These are phyloP conservation scores for Saprolegnia parasitica DNA, from an alignment of 352 stramenopile species.

Conservation along the genomic window DNA sequence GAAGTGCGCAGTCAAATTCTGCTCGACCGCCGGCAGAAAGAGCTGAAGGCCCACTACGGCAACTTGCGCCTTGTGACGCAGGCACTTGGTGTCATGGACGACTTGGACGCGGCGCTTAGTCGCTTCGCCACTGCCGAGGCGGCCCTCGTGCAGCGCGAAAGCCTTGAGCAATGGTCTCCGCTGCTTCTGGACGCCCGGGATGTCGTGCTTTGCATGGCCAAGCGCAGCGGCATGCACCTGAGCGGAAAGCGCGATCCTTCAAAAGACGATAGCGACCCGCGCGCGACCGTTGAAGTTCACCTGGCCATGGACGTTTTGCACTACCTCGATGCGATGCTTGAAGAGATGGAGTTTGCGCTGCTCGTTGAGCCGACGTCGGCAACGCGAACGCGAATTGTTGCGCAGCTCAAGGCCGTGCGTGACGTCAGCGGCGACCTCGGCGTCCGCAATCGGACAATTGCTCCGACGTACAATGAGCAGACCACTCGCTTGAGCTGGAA, in stretches of 20 bases:
- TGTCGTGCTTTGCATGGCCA: conserved; percentile 43
- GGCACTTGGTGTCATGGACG: conserved; percentile 55
- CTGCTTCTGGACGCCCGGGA: conserved; percentile 42
- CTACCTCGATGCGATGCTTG: conserved; percentile 35
- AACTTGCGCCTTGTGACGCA: conserved; percentile 46
- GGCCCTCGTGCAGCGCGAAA: background rate
- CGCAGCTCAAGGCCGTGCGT: background rate
- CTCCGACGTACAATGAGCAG: background rate
- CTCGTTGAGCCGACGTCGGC: conserved; percentile 21
- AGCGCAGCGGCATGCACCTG: conserved; percentile 58
- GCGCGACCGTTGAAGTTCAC: conserved; percentile 42
- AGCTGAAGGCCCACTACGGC: conserved; percentile 61
- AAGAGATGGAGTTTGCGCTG: conserved; percentile 35
- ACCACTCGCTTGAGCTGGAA: background rate
- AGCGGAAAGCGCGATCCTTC: conserved; percentile 49
- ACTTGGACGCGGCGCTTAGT: conserved; percentile 48
- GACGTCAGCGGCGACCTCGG: background rate
- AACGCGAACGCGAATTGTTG: conserved; percentile 30
- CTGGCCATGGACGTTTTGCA: conserved; percentile 27
- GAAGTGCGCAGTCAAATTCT: conserved; percentile 52
- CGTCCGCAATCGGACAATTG: background rate
- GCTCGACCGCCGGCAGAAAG: conserved; percentile 42
- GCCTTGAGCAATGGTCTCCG: conserved; percentile 28
- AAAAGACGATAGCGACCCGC: conserved; percentile 46
- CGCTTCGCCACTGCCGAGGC: conserved; percentile 39